phyloP scores from a whole-genome alignment of 805 yeast species.

The Monosporozyma siamensis region DNA sequence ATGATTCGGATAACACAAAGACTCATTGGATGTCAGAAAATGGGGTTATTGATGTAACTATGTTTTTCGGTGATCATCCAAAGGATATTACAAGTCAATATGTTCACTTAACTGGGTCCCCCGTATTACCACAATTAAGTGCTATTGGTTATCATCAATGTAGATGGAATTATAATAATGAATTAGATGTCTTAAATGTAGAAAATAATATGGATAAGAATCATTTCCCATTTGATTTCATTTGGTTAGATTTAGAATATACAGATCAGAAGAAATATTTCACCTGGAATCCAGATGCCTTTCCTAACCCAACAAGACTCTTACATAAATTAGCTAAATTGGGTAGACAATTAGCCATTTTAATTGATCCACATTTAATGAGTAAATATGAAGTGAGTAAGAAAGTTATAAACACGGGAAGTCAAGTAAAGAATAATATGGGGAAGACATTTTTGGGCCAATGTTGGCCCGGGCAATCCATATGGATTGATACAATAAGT shows the following conservation, averaged over 20 bases:
- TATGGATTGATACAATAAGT: slow-evolving; percentile 84
- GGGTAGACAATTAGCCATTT: slow-evolving; percentile 72
- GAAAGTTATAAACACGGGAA: slow-evolving; percentile 32
- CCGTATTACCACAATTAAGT: slow-evolving; percentile 65
- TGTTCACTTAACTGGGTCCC: slow-evolving; percentile 62
- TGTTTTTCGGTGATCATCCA: slow-evolving; percentile 55
- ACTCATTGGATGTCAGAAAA: slow-evolving; percentile 94
- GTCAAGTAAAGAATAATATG: slow-evolving; percentile 39
- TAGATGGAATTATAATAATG: slow-evolving; percentile 93
- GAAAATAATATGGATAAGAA: slow-evolving; percentile 58
- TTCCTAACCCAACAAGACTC: slow-evolving; percentile 70
- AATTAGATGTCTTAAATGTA: slow-evolving; percentile 72
- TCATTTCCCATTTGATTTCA: slow-evolving; percentile 76
- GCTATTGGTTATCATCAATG: slow-evolving; percentile 92
- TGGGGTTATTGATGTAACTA: slow-evolving; percentile 69
- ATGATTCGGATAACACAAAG: slow-evolving; percentile 23
- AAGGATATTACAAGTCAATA: slow-evolving; percentile 49
- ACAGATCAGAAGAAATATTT: slow-evolving; percentile 80
- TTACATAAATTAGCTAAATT: slow-evolving; percentile 52
- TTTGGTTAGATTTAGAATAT: slow-evolving; percentile 94
- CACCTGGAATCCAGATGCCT: slow-evolving; percentile 72
- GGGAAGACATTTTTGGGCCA: slow-evolving; percentile 64
- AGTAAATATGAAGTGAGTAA: slow-evolving; percentile 58
- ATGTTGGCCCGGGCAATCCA: slow-evolving; percentile 96
- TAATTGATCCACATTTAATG: slow-evolving; percentile 89